Evolutionary conservation across 257 asterid genomes (phyloP).

Genomic region (Haberlea rhodopensis): DNA sequence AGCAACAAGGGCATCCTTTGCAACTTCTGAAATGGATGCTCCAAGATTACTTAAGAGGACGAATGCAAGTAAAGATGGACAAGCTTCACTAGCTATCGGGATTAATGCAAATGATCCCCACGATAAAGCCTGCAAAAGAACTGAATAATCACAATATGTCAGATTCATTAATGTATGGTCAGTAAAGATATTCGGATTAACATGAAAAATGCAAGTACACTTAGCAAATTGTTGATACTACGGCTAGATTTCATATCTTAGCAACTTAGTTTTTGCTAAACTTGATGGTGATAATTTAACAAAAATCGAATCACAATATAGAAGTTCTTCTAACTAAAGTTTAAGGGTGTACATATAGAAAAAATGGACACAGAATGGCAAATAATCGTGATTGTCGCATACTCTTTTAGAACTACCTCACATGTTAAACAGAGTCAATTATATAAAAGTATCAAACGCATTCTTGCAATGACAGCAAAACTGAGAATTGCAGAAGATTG

Average conservation of each 20-base stretch:
- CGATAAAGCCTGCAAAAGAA: slow-evolving; percentile 66
- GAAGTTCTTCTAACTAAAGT: background rate
- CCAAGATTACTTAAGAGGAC: slow-evolving; percentile 74
- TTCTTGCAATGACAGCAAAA: slow-evolving; percentile 29
- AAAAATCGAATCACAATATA: background rate
- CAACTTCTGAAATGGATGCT: slow-evolving; percentile 82
- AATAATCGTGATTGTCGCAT: slow-evolving; percentile 19
- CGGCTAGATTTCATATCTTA: background rate
- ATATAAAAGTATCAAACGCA: slow-evolving; percentile 7
- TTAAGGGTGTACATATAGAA: background rate
- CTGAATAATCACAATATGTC: slow-evolving; percentile 39
- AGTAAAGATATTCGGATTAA: background rate
- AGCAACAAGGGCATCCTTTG: slow-evolving; percentile 79
- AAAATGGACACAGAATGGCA: background rate
- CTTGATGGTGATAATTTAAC: background rate
- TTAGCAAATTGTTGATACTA: background rate
- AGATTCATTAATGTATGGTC: slow-evolving; percentile 17
- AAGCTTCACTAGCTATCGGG: slow-evolving; percentile 61
- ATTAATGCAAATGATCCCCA: slow-evolving; percentile 78
- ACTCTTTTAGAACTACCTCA: slow-evolving; percentile 7
- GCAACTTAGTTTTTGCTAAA: background rate
- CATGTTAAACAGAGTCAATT: background rate
- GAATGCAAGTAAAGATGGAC: slow-evolving; percentile 52
- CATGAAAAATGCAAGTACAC: background rate
- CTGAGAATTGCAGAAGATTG: slow-evolving; percentile 7